Base-by-base conservation (phyloP, 768 basidiomycete species). In the Lentinula aciculospora region DNA sequence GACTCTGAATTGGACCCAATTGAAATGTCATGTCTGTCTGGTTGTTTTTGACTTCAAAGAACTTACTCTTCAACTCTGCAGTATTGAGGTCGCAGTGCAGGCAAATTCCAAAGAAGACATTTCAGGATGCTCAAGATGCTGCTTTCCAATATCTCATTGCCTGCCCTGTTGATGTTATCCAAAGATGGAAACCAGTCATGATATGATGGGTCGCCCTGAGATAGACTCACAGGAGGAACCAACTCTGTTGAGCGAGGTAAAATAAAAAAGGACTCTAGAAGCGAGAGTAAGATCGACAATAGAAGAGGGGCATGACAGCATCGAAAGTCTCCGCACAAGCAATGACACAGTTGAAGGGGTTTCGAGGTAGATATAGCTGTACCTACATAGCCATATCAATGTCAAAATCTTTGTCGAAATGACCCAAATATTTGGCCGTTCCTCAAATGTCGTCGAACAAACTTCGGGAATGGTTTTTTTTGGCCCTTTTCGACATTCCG, bases 1-100 rank as follows among this genome's bases (percentile, higher is more conserved):
- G 70, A 75, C 49, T 73, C 71, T 49, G 67, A 76, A 62, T 63
- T 75, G 8, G 75, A 76, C 60, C 68, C 69, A 36, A 76, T 76
- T 62, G 74, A 75, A 61, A 70, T 72, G 68, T n/a, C n/a, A n/a
- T n/a, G 67, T 70, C 61, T 51, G 66, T 50, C 8, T 57, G 51
- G 39, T 13, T 34, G 13, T 13, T 34, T 5, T 17, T 29, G 19
- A n/a, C n/a, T n/a, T 34, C 31, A 45, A 25, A 36, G 21, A 25
- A 28, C 49, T 36, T 23, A 34, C 9, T 19, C 23, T 36, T 13
- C 10, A 5, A 23, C 17, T 13, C 13, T 19, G 45, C 57, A 65
- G 64, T 60, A 65, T 50, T 65, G 64, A 62, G 64, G 64, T 10
- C 63, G 62, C 47, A 54, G 29, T 65, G 57, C 42, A 53, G 61